Base-by-base conservation (phyloP, 805 yeast species). In the Candida succiphila region DNA sequence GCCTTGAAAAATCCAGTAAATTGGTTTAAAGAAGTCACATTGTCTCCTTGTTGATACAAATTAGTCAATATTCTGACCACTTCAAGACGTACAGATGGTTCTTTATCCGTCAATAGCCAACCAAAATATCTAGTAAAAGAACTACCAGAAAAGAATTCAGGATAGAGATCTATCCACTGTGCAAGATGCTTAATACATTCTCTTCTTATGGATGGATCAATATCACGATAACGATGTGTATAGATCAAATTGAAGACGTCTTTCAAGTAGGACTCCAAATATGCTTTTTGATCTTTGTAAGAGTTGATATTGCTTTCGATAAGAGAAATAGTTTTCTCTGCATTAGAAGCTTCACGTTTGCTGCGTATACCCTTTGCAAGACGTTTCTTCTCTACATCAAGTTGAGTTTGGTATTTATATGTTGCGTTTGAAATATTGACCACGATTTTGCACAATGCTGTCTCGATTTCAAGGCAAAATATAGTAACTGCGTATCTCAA, bases 41-140 rank as follows among this genome's bases (percentile, higher is more conserved):
- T 58, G 17, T 56, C 51, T 17, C 59, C 56, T 19, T 57, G 61
- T 32, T 52, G 55, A 33, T 72, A 72, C 17, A 76, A 54, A 44
- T 60, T 74, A 10, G 61, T 51, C 29, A 87, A 56, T 4, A 69
- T 65, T 42, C 65, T 72, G 18, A 81, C 49, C 2, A 76, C 87
- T 43, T 82, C 86, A 7, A 64, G 50, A 43, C 94, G 67, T 1
- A 84, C 94, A 3, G 50, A 40, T 9, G 69, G 54, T 13, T 71
- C 67, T 2, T 73, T 61, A 48, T 87, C 96, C n/a, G 88, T 76
- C 27, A 88, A 58, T 23, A 84, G 61, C 94, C 94, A 82, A 4
- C 95, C 95, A 47, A 82, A 67, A 52, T 82, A 84, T 40, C 87
- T 69, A 41, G 86, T 63, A 46, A 76, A 84, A 1, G 77, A 61